Base-by-base conservation (phyloP, 1,284 basidiomycete genomes). In the Amylostereum chailletii region DNA sequence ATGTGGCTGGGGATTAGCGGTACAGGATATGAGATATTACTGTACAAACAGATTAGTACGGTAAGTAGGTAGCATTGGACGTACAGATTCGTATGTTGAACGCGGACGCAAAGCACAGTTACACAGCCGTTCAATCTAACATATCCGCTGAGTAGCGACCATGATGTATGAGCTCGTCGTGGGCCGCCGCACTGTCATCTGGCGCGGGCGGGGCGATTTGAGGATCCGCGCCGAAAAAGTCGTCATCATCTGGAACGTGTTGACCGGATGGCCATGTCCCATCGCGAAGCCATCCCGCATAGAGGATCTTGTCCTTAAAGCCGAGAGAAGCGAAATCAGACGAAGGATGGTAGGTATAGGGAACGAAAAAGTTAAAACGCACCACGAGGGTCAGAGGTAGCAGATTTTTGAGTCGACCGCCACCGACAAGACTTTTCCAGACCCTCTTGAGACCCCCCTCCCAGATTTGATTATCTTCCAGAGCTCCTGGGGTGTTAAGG, bases 261-360 rank as follows among this genome's bases (percentile, higher is more conserved):
- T 68, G 78, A 7, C 75, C 80, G 46, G 66, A 64, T 11, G 86
- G 86, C 86, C 86, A 89, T 39, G 82, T 86, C 39, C 77, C 71
- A 44, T 89, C 86, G 47, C 77, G 76, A 46, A 84, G 62, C 86
- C 86, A 89, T 36, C 81, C 80, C 37, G 81, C 75, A 60, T 84
- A 76, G 42, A 87, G 62, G 51, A 89, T 72, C 59, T 83, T 82
- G 56, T 87, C 73, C 86, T 89, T 42, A 4, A 34, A 30, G 36
- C 40, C 37, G 46, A 29, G 19, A 19, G 19, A 19, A 19, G 19
- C 19, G 19, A 19, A 19, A 19, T 19, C 19, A 19, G 19, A 19
- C 19, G 19, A 19, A 19, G 19, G 19, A 42, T 37, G 19, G 32
- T 19, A 36, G n/a, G 59, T 50, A 55, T 49, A 46, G 43, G 55